phyloP scores from a whole-genome alignment of 345 rosid species.

The Camelina hispida region DNA sequence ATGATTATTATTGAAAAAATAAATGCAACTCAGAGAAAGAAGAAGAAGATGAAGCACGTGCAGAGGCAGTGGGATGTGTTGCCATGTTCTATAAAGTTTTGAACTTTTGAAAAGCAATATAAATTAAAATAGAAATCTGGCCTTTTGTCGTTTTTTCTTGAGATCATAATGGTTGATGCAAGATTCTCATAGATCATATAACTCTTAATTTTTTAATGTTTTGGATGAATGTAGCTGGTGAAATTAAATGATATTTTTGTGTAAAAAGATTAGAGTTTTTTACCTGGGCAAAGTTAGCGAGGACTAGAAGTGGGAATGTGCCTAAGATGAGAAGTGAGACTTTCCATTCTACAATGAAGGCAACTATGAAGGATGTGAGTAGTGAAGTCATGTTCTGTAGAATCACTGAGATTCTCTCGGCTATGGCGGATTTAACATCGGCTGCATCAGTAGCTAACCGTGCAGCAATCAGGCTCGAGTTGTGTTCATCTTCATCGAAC shows the following conservation, averaged over 20 bases:
- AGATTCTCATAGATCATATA: slow-evolving; percentile 53
- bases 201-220: not conserved
- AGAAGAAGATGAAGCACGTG: slow-evolving; percentile 67
- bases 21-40: slow-evolving; percentile 42
- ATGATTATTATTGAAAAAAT: slow-evolving; percentile 47
- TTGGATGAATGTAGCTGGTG: not conserved
- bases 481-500: slow-evolving; percentile 99
- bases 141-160: slow-evolving; percentile 54
- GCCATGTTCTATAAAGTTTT: slow-evolving; percentile 51
- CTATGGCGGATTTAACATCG: slow-evolving; percentile 94
- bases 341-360: slow-evolving; percentile 98
- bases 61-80: slow-evolving; percentile 44
- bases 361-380: slow-evolving; percentile 95
- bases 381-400: slow-evolving; percentile 99
- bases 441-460: slow-evolving; percentile 92
- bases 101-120: slow-evolving; percentile 30
- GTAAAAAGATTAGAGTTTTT: slow-evolving; percentile 6
- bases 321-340: slow-evolving; percentile 95
- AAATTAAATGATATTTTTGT: not conserved
- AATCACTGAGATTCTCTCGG: slow-evolving; percentile 96
- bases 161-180: slow-evolving; percentile 40
- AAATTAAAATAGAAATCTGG: not conserved
- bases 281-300: slow-evolving; percentile 99
- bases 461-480: slow-evolving; percentile 92
- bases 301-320: slow-evolving; percentile 96